Evolutionary conservation across 2,329 filamentous ascomycete genomes (phyloP).

Genomic region (Fusarium gaditjirri): DNA sequence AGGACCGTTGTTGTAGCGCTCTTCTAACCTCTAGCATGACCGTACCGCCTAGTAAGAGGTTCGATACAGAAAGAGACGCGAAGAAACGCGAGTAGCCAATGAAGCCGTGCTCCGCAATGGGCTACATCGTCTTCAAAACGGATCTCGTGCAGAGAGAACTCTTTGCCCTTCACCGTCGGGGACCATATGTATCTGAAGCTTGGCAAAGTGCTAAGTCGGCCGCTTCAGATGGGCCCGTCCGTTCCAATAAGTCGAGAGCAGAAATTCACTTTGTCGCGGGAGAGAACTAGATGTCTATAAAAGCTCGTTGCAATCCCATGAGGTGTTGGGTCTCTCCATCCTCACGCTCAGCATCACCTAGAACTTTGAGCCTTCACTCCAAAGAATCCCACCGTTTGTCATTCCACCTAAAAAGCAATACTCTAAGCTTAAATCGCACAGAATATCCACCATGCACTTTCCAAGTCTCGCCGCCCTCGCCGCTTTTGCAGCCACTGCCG

Average conservation of each 20-base stretch:
- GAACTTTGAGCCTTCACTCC: fast-evolving
- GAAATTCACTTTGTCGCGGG: no score
- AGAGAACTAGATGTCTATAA: not conserved
- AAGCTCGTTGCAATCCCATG: not conserved
- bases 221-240: not conserved
- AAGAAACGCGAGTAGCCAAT: no score
- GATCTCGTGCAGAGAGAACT: not conserved
- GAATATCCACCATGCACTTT: not conserved
- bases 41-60: no score
- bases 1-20: no score
- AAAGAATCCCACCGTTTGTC: not conserved
- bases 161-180: not conserved
- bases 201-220: not conserved
- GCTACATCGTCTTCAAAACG: fast-evolving
- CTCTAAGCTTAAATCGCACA: no score
- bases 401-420: no score
- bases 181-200: not conserved
- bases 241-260: no score
- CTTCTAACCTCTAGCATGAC: not conserved
- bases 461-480: not conserved
- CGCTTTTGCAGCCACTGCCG: no score
- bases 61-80: no score
- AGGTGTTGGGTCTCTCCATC: fast-evolving
- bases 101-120: fast-evolving
- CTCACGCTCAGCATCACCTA: not conserved